Base-by-base conservation (phyloP, 2,329 filamentous ascomycete genomes). In the Trichoderma citrinoviride region DNA sequence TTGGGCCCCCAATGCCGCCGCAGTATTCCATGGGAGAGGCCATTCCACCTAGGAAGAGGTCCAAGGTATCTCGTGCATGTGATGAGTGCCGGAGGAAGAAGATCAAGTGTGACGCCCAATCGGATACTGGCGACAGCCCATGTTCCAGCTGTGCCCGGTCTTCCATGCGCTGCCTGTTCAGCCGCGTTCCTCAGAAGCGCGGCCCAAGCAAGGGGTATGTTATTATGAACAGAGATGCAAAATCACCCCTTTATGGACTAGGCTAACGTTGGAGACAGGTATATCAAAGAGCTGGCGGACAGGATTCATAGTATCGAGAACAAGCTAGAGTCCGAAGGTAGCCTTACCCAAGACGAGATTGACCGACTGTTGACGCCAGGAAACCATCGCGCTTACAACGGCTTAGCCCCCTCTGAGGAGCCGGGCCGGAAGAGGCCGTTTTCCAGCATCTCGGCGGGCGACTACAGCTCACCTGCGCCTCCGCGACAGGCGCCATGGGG, bases 241-340 rank as follows among this genome's bases (percentile, higher is more conserved):
- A n/a, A n/a, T n/a, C 17, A 41, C 21, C 14, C 15, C n/a, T 8
- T 17, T 19, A 56, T 27, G 2, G 37, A 2, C 1, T 41, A n/a
- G n/a, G n/a, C 65, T 66, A 29, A 66, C 55, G 69, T 64, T 60
- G 65, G 33, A 5, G 14, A 6, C 71, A 91, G 89, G 17, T 96
- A 96, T 71, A 97, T 97, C 75, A 96, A 96, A 74, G 92, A 96
- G 75, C 84, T 97, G 23, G 92, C 92, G 25, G 92, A 96, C 73
- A 84, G 93, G 27, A 87, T 97, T 66, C 88, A 93, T 71, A 89
- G 86, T 49, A 88, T 97, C 52, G 93, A 96, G 74, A 90, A 89
- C 69, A 90, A 92, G 73, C 86, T 95, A 65, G 85, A 83, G 46
- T 81, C 79, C 8, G 83, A 85, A 37, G 76, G 76, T 66, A 78